A percentile compares a stretch with the other conserved stretches of the same genome.
Conservation (phyloP, 1,284 basidiomycete genomes). For the Naganishia liquefaciens region DNA sequence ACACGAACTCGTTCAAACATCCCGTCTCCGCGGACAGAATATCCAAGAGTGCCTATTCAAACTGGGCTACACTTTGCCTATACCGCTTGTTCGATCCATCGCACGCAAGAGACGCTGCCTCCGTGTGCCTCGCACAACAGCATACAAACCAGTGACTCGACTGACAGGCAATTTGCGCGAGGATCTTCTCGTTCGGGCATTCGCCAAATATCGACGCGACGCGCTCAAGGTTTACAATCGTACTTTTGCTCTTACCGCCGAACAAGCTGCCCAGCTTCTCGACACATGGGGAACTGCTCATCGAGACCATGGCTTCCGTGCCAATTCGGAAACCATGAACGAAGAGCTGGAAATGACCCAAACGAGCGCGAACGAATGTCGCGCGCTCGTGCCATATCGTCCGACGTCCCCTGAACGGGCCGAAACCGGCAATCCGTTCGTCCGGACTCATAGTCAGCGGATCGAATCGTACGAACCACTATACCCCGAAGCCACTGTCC, state of each 20-base stretch:
- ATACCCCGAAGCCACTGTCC: constrained; percentile 14
- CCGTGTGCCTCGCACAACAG: background rate
- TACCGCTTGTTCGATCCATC: constrained; percentile 13
- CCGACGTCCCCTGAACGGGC: background rate
- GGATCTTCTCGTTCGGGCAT: constrained; percentile 3
- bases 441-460: constrained; percentile 10
- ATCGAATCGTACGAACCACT: constrained; percentile 17
- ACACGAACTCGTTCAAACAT: constrained; percentile 8
- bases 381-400: background rate
- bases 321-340: background rate
- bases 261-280: background rate
- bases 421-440: constrained; percentile 1
- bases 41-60: constrained; percentile 6
- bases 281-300: background rate
- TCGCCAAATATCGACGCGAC: constrained; percentile 11
- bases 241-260: background rate
- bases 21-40: constrained; percentile 2
- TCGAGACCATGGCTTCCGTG: background rate
- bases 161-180: constrained; percentile 15
- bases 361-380: background rate
- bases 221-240: constrained; percentile 9
- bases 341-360: background rate
- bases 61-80: constrained; percentile 18
- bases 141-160: constrained; percentile 5
- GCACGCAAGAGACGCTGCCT: constrained; percentile 3